These are phyloP conservation scores for Phytophthora fragariaefolia DNA, from an alignment of 352 stramenopile genomes.

Conservation along the genomic window DNA sequence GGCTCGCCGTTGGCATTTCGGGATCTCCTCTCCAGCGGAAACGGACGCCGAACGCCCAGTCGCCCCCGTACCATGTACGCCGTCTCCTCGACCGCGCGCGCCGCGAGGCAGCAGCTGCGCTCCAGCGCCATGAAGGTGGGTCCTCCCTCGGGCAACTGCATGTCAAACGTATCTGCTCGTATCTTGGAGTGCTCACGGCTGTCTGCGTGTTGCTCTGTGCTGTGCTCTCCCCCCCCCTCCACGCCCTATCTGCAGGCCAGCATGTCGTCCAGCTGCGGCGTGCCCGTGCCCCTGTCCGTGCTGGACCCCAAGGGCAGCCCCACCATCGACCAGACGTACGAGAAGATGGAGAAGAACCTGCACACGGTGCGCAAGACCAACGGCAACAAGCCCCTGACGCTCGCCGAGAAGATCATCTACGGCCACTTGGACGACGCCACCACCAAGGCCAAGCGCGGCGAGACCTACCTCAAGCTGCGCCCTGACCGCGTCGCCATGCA, in stretches of 20 bases:
- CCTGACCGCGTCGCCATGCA: constrained; percentile 95
- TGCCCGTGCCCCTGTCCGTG: constrained; percentile 85
- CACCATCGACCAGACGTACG: constrained; percentile 93
- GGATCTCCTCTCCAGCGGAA: constrained; percentile 68
- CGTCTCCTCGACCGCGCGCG: constrained; percentile 63
- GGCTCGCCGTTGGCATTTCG: constrained; percentile 57
- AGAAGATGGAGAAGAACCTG: constrained; percentile 93
- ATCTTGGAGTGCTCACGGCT: constrained; percentile 13
- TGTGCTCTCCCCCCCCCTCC: neutral
- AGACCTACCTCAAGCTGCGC: constrained; percentile 94
- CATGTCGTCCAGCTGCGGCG: constrained; percentile 79
- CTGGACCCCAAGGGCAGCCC: constrained; percentile 91
- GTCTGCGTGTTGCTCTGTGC: too few species aligned
- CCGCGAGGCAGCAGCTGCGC: constrained; percentile 73
- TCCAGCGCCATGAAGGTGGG: constrained; percentile 67
- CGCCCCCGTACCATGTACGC: constrained; percentile 54
- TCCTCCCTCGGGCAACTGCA: neutral
- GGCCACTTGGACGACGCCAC: constrained; percentile 92
- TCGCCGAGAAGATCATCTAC: constrained; percentile 96
- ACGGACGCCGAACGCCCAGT: constrained; percentile 30
- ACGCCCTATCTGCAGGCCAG: constrained; percentile 40
- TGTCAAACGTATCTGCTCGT: constrained; percentile 32
- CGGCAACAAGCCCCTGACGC: constrained; percentile 90
- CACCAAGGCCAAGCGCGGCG: constrained; percentile 81
- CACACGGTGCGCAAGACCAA: constrained; percentile 90